Evolutionary conservation across 148 eudicot genomes (phyloP), one percentile per base, ranked within the genome.

Genomic region (Diospyros kaki): DNA sequence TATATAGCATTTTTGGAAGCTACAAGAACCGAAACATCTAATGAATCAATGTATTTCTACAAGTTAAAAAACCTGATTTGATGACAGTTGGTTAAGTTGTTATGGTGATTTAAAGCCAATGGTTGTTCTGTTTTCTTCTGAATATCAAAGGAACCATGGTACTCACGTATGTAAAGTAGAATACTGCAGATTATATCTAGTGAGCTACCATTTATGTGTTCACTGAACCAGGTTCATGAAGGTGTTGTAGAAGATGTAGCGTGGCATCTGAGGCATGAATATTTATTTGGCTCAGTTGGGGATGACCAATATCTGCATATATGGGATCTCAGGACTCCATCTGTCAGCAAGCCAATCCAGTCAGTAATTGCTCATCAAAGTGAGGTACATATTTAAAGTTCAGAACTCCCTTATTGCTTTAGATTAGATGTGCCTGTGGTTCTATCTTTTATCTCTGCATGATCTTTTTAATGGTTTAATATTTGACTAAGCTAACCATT

Each of bases 281-380:
- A 88, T 79, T 70, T 90, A 73, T 90, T 90, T 78, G 94, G 89
- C 70, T 90, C 94, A 61, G 91, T 87, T 73, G 92, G 94, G 41
- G 87, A 88, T 74, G 94, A 88, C 79, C 88, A 82, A 42, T 85
- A 86, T 82, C 73, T 88, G 79, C 85, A 84, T 66, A 80, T 92
- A 74, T 94, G 98, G 95, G 98, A 94, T 82, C 91, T 88, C 42
- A 87, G 98, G 55, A 73, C 79, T 83, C 90, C 93, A 65, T 78
- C 87, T 58, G 90, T 66, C 53, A 82, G 72, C 84, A 91, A 94
- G 83, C 98, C 98, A 75, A 82, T 78, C 46, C 97, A 91, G 82
- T 86, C 91, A 71, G 95, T 91, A 38, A 61, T 89, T 82, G 98
- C 95, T 79, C 98, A 94, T 88, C 85, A 87, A 71, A 88, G 94